Base-by-base conservation (phyloP, 495 filamentous ascomycete genomes). In the Hypoxylon trugodes region DNA sequence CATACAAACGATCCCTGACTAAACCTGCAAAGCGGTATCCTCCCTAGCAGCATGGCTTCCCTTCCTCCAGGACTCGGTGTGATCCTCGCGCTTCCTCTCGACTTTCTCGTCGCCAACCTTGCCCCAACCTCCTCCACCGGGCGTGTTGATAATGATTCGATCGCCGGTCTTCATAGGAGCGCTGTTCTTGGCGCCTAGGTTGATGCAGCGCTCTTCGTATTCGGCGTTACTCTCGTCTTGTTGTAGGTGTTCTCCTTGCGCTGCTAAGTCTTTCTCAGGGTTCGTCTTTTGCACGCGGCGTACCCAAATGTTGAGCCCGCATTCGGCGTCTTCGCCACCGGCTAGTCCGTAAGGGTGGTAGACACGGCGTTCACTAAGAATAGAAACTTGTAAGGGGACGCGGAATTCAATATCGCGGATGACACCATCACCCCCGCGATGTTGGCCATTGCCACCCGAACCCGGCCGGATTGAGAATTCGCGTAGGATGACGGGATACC, bases 381-480 rank as follows among this genome's bases (percentile, higher is more conserved):
- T 97, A 4, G 89, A 92, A 12, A 90, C 91, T 70, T 97, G 90
- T 59, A 97, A 84, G 0, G 91, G 89, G 18, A 92, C 87, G 15
- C 93, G 82, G 77, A 98, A 97, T 76, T 98, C 95, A 50, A 98
- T 96, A 64, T 98, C 95, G 1, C 95, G 81, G 1, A 97, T 79
- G 26, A 98, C 93, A 35, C 95, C 95, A 50, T 97, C 89, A 2
- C 95, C 95, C 22, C 95, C 95, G 0, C 76, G 81, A 69, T 96
- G 89, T 72, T 86, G 82, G 1, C 95, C 95, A 36, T 69, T 71
- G 0, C 94, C 95, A 15, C 88, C 89, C 9, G 84, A 88, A 0
- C 86, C 87, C 19, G 77, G 68, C 0, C 94, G 79, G 19, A 97
- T 81, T 2, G 86, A 86, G 71, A 97, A 98, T 70, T 94, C 87